A percentile compares a stretch with the other conserved stretches of the same genome.
phyloP scores from a whole-genome alignment of 345 rosid species.

The Rubroshorea leprosula region DNA sequence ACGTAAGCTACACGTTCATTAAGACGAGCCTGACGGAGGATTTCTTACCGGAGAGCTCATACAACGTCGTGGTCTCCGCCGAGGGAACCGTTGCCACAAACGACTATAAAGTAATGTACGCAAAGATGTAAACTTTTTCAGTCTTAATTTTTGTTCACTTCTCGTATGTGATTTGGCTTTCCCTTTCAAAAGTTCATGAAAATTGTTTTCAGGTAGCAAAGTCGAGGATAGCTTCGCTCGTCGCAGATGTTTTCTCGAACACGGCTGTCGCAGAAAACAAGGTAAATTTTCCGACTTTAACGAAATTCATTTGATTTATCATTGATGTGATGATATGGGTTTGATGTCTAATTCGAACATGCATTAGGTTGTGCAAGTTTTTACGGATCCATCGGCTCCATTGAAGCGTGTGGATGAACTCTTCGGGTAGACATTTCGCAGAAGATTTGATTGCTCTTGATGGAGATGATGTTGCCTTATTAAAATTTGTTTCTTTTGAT shows the following conservation, averaged over 20 bases:
- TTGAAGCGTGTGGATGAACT: slow-evolving; percentile 56
- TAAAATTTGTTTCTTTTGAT: no score
- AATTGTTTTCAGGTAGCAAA: slow-evolving; percentile 50
- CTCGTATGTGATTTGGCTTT: neutral
- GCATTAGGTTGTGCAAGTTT: slow-evolving; percentile 71
- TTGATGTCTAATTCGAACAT: neutral
- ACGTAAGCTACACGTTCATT: slow-evolving; percentile 71
- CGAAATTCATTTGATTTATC: no score
- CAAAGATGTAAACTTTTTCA: slow-evolving; percentile 32
- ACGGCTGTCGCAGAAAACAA: slow-evolving; percentile 81
- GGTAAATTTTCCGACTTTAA: slow-evolving; percentile 29
- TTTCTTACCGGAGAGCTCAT: slow-evolving; percentile 69
- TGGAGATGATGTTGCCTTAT: no score
- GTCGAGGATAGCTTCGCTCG: slow-evolving; percentile 66
- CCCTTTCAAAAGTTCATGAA: slow-evolving; percentile 4
- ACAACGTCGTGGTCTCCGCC: slow-evolving; percentile 66
- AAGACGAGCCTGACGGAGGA: slow-evolving; percentile 78
- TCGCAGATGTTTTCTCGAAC: slow-evolving; percentile 81
- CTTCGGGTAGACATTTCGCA: slow-evolving; percentile 49
- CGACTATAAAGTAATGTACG: slow-evolving; percentile 99
- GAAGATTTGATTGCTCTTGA: no score
- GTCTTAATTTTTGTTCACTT: neutral
- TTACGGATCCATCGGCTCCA: slow-evolving; percentile 72
- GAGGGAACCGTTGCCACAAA: slow-evolving; percentile 50
- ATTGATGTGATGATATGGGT: no score